Percentiles rank a stretch among this genome's conserved stretches.
Evolutionary conservation across 176 grass and related monocot species (phyloP).

Genomic region (Triticum timopheevii): DNA sequence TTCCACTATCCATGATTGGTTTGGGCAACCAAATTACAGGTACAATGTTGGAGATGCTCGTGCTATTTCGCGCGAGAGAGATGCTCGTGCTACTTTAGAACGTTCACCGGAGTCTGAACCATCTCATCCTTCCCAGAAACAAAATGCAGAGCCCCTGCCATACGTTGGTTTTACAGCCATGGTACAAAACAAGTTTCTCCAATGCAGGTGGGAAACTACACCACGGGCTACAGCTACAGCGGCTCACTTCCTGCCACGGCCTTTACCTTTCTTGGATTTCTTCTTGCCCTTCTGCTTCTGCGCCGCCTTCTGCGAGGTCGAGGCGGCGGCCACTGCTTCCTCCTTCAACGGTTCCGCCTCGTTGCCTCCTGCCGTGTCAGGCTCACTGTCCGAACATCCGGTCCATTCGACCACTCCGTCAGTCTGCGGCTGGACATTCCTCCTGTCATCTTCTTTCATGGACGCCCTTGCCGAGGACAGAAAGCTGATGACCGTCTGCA

Average conservation of each 20-base stretch:
- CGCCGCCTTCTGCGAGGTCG: not conserved
- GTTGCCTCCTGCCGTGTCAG: not conserved
- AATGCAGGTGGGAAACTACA: not conserved
- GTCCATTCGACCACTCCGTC: not conserved
- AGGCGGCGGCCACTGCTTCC: not conserved
- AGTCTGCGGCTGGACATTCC: not conserved
- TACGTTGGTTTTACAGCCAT: not conserved
- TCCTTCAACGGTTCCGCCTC: not conserved
- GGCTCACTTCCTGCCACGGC: slow-evolving; percentile 30
- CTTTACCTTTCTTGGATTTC: slow-evolving; percentile 1
- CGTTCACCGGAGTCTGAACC: too few relatives aligned
- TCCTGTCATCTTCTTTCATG: not conserved
- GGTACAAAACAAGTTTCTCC: not conserved
- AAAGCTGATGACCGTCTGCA: slow-evolving; percentile 28
- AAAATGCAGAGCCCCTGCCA: not conserved
- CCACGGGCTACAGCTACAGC: not conserved
- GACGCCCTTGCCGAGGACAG: slow-evolving; percentile 9
- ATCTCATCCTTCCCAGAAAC: too few relatives aligned
- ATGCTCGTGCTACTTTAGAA: too few relatives aligned
- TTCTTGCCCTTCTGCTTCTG: slow-evolving; percentile 30
- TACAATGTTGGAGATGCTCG: too few relatives aligned
- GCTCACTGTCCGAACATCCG: slow-evolving; percentile 8
- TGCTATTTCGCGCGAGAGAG: too few relatives aligned
- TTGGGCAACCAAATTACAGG: too few relatives aligned
- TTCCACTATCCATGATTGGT: too few relatives aligned